Conservation (phyloP, 257 asterid genomes). For the Rubia yunnanensis region DNA sequence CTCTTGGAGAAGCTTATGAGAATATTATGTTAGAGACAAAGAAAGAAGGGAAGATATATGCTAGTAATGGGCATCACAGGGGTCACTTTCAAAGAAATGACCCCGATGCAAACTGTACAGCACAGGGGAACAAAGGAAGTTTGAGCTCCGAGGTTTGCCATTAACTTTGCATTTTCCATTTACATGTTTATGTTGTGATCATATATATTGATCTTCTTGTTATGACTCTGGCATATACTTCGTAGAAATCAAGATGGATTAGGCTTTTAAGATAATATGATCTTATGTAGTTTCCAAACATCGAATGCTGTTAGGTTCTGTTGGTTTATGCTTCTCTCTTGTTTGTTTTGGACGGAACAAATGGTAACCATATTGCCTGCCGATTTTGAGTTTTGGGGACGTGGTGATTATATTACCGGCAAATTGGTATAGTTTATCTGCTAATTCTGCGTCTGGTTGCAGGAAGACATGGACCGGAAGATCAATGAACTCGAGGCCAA, state of each 20-base stretch:
- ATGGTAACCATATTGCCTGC: background rate
- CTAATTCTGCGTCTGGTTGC: conserved; percentile 9
- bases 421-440: too few relatives aligned
- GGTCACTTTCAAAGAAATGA: conserved; percentile 28
- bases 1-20: conserved; percentile 65
- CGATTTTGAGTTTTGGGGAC: background rate
- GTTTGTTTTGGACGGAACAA: background rate
- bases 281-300: background rate
- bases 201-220: background rate
- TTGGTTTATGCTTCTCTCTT: background rate
- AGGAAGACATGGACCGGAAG: conserved; percentile 79
- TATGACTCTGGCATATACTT: too few relatives aligned
- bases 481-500: conserved; percentile 55
- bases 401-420: background rate
- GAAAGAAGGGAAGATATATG: conserved; percentile 47
- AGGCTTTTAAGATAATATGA: too few relatives aligned
- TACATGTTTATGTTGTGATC: background rate
- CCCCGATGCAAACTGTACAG: conserved; percentile 17
- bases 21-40: conserved; percentile 46
- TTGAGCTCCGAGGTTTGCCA: conserved; percentile 60
- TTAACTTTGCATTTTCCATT: background rate
- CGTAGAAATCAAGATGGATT: background rate
- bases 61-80: conserved; percentile 37
- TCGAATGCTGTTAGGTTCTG: background rate
- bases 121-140: conserved; percentile 41